Evolutionary conservation across 495 filamentous ascomycete species (phyloP), one percentile per base, ranked within the genome.

Genomic region (Trichoderma asperelloides): DNA sequence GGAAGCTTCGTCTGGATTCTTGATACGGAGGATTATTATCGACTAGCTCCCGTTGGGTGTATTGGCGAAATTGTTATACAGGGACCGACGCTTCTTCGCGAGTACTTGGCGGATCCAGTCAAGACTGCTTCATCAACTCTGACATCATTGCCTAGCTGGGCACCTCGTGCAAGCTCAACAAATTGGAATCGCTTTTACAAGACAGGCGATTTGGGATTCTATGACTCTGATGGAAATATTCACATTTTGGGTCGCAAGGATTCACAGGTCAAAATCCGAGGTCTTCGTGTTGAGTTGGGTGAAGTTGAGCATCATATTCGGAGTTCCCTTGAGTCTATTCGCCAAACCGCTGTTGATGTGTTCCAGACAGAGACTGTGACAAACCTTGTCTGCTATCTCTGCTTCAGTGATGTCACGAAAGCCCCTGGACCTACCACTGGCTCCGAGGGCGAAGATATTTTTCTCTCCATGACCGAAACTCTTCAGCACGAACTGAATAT

Each of bases 1-100:
- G 74, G 72, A 16, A 79, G 81, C 75, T 78, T 82, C 23, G 81
- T 79, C 25, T 74, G 78, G 72, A 74, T 83, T 51, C 79, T 83
- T 28, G 79, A 76, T 49, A 76, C 77, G 2, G 79, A 83, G 27
- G 78, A 82, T 65, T 76, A 76, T 37, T 78, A 77, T 65, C 77
- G 78, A 21, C 76, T 77, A 27, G 72, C 82, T 66, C 81, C 81
- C 0, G 71, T 82, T 15, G 81, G 81, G 0, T 82, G 5, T 0
- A 71, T 81, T 15, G 81, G 81, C 2, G 81, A 83, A 68, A 74
- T 85, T 0, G 33, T 81, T 0, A 76, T 83, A 21, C 78, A 80
- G 45, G 79, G 78, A 0, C 78, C 79, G 23, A 81, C 80, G 0
- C 72, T 83, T 15, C 78, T 78, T 9, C 69, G 64, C 65, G 68